A percentile compares a stretch with the other conserved stretches of the same genome.
These are phyloP conservation scores for Brassica rapa DNA, from an alignment of 345 rosid genomes.

Conservation along the genomic window DNA sequence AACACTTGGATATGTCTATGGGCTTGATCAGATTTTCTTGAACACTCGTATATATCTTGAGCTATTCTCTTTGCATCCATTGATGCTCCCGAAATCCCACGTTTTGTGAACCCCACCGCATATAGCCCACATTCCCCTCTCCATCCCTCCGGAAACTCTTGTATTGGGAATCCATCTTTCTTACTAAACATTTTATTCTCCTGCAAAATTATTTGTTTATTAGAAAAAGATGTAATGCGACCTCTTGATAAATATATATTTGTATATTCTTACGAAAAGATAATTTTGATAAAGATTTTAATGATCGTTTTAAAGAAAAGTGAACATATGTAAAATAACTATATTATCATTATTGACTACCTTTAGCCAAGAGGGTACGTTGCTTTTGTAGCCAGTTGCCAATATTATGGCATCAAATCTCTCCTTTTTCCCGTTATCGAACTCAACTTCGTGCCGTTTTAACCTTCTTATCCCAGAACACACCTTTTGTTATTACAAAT, in stretches of 20 bases:
- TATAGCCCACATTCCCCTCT: conserved; percentile 88
- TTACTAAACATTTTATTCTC: conserved; percentile 75
- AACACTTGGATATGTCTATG: conserved; percentile 8
- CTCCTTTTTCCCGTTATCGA: conserved; percentile 60
- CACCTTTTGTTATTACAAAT: conserved; percentile 46
- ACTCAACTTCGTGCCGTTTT: conserved; percentile 57
- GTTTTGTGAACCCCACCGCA: conserved; percentile 91
- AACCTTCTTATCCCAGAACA: conserved; percentile 65
- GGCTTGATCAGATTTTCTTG: conserved; percentile 23
- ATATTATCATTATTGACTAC: conserved; percentile 42
- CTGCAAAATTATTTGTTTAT: conserved; percentile 37
- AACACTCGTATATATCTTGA: conserved; percentile 45
- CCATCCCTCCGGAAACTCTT: conserved; percentile 88
- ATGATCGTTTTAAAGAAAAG: neutral
- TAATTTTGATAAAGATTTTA: neutral
- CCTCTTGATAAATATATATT: neutral
- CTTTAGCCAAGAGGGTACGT: conserved; percentile 92
- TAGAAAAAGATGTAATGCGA: neutral
- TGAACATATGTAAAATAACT: conserved; percentile 5
- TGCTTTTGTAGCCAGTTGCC: conserved; percentile 97
- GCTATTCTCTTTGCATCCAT: conserved; percentile 82
- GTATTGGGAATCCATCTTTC: conserved; percentile 73
- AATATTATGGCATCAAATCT: conserved; percentile 77
- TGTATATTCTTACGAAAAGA: neutral
- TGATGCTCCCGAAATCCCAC: conserved; percentile 77